These are phyloP conservation scores for Mycosphaerella sp. DNA, from an alignment of 2,329 filamentous ascomycete species.

Conservation along the genomic window DNA sequence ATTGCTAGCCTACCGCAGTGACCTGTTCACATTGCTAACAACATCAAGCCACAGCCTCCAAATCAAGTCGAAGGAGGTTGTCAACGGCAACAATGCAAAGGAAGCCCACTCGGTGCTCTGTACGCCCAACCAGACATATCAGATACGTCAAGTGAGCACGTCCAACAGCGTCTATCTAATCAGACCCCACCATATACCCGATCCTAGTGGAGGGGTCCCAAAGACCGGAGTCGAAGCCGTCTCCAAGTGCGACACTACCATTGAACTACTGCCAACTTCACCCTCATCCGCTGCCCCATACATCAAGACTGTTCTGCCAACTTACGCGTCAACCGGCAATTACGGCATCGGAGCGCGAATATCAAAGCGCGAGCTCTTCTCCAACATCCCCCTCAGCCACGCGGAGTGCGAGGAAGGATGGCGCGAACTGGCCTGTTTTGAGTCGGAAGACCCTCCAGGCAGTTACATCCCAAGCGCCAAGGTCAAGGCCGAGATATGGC, in stretches of 20 bases:
- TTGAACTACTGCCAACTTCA: conserved; percentile 37
- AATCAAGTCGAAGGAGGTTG: conserved; percentile 36
- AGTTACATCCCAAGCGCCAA: conserved; percentile 46
- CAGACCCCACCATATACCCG: conserved; percentile 32
- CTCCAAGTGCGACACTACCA: conserved; percentile 41
- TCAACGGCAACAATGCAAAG: conserved; percentile 21
- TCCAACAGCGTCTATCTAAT: conserved; percentile 58
- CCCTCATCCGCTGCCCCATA: conserved; percentile 33
- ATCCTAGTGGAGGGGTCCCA: conserved; percentile 19
- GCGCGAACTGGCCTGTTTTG: conserved; percentile 50
- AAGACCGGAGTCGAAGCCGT: conserved; percentile 37
- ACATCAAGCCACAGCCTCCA: conserved; percentile 32
- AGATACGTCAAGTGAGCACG: conserved; percentile 58
- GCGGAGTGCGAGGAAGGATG: conserved; percentile 48
- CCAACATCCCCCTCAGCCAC: conserved; percentile 48
- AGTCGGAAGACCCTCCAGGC: conserved; percentile 30
- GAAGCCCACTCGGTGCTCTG: conserved; percentile 52
- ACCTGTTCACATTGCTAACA: conserved; percentile 5
- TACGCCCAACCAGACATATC: conserved; percentile 52
- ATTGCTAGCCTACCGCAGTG: not conserved
- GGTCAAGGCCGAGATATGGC: conserved; percentile 47
- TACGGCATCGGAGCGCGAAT: conserved; percentile 18
- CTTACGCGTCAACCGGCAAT: conserved; percentile 34
- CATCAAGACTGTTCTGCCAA: conserved; percentile 36
- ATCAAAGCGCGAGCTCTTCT: conserved; percentile 40